A percentile compares a stretch with the other conserved stretches of the same genome.
phyloP scores from a whole-genome alignment of 2,329 filamentous ascomycete genomes.

The Fusarium musae region DNA sequence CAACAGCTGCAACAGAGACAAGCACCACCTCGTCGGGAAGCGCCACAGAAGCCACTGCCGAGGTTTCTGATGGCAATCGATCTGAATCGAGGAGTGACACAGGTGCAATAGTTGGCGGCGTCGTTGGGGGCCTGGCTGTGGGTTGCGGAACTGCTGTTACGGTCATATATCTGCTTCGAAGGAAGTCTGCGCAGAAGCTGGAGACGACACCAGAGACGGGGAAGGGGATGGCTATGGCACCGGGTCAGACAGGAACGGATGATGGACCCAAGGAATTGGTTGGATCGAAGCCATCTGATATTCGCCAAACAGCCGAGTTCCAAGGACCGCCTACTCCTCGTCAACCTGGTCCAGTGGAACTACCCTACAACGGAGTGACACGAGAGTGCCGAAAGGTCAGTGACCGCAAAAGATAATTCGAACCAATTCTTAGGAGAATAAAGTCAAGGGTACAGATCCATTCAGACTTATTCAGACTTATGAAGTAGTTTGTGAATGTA shows the following conservation, averaged over 20 bases:
- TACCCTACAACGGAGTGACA: neutral
- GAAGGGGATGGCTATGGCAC: neutral
- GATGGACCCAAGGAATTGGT: neutral
- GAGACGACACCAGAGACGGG: neutral
- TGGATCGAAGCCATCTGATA: neutral
- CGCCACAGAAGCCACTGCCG: neutral
- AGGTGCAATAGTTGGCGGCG: conserved; percentile 49
- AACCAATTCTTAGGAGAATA: neutral
- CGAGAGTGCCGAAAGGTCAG: neutral
- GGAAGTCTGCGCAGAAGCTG: neutral
- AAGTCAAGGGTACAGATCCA: accelerated
- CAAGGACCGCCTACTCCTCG: neutral
- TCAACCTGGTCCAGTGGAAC: neutral
- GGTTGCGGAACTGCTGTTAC: conserved; percentile 20
- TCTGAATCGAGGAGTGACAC: conserved; percentile 34
- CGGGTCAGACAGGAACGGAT: neutral
- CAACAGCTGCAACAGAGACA: neutral
- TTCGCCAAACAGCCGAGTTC: neutral
- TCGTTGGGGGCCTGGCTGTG: conserved; percentile 49
- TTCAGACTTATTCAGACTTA: neutral
- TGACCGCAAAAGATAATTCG: neutral
- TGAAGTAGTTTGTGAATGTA: neutral
- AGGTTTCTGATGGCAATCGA: neutral
- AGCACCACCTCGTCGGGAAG: neutral
- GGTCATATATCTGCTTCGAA: neutral